Evolutionary conservation across 768 basidiomycete genomes (phyloP).

Genomic region (Rhodocollybia butyracea): DNA sequence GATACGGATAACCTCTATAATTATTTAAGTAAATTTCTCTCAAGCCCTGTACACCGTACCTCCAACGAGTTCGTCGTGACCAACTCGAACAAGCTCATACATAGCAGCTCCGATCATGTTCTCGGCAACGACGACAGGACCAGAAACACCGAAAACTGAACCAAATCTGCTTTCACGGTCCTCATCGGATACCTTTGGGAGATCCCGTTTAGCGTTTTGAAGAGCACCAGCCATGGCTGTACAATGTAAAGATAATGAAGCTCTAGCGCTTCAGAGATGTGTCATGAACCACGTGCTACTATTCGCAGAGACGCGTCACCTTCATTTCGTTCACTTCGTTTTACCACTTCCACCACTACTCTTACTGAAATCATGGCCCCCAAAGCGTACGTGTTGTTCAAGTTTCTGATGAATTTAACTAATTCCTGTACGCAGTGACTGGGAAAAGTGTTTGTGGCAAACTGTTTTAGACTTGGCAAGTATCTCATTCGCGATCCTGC

Average conservation of each 20-base stretch:
- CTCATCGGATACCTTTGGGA: constrained; percentile 88
- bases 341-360: constrained; percentile 19
- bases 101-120: constrained; percentile 96
- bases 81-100: constrained; percentile 98
- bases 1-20: constrained; percentile 95
- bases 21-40: not conserved
- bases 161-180: constrained; percentile 86
- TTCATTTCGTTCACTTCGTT: not conserved
- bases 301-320: constrained; percentile 10
- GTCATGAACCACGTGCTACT: no score
- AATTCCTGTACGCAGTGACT: constrained; percentile 61
- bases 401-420: not conserved
- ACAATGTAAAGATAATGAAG: constrained; percentile 16
- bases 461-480: not conserved
- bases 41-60: constrained; percentile 43
- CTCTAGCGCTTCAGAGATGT: not conserved
- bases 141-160: constrained; percentile 92
- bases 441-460: constrained; percentile 87
- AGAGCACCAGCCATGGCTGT: constrained; percentile 87
- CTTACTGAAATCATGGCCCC: constrained; percentile 69
- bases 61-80: constrained; percentile 97
- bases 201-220: constrained; percentile 83
- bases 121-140: constrained; percentile 95
- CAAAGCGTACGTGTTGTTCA: constrained; percentile 84
- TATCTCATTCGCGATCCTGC: constrained; percentile 6